Conservation (phyloP, 805 yeast species). For the Sugiyamaella valdiviana region DNA sequence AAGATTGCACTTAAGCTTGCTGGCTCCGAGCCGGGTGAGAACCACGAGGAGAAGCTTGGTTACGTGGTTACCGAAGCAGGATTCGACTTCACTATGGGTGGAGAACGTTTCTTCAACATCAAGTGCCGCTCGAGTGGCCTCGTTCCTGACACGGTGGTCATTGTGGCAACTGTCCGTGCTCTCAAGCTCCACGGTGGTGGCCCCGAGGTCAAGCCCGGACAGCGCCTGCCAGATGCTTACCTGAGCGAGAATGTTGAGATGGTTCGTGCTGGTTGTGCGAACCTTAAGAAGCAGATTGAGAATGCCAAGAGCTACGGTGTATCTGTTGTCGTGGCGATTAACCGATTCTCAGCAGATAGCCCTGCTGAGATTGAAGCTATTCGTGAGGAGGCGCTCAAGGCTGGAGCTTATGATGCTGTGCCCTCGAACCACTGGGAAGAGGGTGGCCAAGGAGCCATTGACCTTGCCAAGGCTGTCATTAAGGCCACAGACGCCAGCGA, state of each 20-base stretch:
- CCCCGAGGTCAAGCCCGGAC: constrained; percentile 93
- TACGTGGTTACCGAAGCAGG: constrained; percentile 97
- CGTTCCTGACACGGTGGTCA: constrained; percentile 81
- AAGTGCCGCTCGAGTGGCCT: constrained; percentile 90
- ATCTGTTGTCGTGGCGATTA: constrained; percentile 93
- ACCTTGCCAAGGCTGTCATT: constrained; percentile 76
- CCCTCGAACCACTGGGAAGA: constrained; percentile 91
- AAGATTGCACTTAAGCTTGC: constrained; percentile 86
- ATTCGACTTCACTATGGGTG: constrained; percentile 98
- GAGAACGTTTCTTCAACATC: constrained; percentile 93
- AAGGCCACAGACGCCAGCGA: constrained; percentile 42
- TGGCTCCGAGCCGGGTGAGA: constrained; percentile 48
- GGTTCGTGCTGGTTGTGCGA: constrained; percentile 73
- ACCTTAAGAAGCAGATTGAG: constrained; percentile 82
- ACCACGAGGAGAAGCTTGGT: constrained; percentile 43
- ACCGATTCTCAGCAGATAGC: constrained; percentile 78
- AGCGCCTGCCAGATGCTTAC: constrained; percentile 75
- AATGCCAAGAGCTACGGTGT: constrained; percentile 80
- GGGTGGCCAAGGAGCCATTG: constrained; percentile 88
- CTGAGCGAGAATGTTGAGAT: constrained; percentile 72
- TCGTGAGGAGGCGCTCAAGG: constrained; percentile 69
- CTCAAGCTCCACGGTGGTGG: constrained; percentile 96
- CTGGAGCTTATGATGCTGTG: constrained; percentile 93
- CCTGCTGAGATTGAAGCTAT: constrained; percentile 73
- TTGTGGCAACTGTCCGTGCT: constrained; percentile 96